Conservation (phyloP, 1,284 basidiomycete genomes). For the Trichosporon faecale region DNA sequence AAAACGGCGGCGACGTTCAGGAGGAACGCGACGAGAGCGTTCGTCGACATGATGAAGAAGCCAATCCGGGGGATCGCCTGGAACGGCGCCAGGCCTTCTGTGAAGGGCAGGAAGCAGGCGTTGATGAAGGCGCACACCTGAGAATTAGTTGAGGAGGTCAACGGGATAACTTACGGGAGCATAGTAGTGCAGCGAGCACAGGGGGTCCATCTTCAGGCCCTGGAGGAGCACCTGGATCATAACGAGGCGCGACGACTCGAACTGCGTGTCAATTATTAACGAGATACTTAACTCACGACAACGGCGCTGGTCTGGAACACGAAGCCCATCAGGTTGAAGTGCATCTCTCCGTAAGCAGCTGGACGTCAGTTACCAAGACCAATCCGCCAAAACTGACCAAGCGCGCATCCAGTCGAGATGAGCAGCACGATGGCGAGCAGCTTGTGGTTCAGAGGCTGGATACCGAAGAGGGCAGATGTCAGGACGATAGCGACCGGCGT, state of each 20-base stretch:
- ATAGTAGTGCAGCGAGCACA: conserved; percentile 93
- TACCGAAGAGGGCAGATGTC: conserved; percentile 81
- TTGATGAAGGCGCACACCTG: conserved; percentile 76
- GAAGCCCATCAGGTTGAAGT: conserved; percentile 84
- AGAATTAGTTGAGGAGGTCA: not conserved
- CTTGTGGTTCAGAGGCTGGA: conserved; percentile 76
- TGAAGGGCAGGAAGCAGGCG: conserved; percentile 76
- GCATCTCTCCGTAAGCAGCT: conserved; percentile 69
- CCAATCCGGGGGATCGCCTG: conserved; percentile 67
- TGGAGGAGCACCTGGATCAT: conserved; percentile 70
- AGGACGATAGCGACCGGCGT: conserved; percentile 89
- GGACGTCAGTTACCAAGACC: conserved; percentile 12
- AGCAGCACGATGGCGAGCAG: conserved; percentile 77
- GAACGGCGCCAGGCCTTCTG: conserved; percentile 87
- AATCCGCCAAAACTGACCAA: conserved; percentile 59
- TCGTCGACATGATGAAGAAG: conserved; percentile 71
- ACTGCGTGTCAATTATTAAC: conserved; percentile 32
- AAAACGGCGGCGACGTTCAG: conserved; percentile 90
- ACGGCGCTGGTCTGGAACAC: conserved; percentile 74
- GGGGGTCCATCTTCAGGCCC: conserved; percentile 60
- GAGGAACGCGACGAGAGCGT: conserved; percentile 83
- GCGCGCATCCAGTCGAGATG: conserved; percentile 85
- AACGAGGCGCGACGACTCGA: conserved; percentile 65
- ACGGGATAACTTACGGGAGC: conserved; percentile 58
- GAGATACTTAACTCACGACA: conserved; percentile 51